Evolutionary conservation across 208 protist genomes (phyloP), one percentile per base, ranked within the genome.

Genomic region (Leishmania tarentolae): DNA sequence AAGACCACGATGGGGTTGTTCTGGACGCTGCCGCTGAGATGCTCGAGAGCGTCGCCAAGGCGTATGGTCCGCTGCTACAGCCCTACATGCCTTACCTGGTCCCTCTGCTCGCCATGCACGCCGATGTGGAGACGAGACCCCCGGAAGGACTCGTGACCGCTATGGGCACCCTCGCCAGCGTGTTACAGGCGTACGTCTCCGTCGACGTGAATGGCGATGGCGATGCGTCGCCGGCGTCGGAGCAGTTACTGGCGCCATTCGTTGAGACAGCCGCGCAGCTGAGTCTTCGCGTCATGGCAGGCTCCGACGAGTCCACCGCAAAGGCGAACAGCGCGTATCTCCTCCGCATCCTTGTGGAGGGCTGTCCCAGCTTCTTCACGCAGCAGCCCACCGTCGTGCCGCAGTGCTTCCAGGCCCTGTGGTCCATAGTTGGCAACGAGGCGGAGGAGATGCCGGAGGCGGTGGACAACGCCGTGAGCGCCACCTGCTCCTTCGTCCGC

Each of bases 391-490:
- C 76, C 19, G 44, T 81, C 21, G 80, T 89, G 24, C 82, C 78
- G 81, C 78, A 89, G 75, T 84, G 78, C 59, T 70, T 89, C 2
- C 84, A 87, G 71, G 83, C 71, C 24, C 81, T 91, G 31, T 89
- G 85, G 85, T 85, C 81, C 13, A 82, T 91, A 9, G 80, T 86
- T 0, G 82, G 79, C 42, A 82, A 76, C 40, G 85, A 81, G 44
- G 81, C 72, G n/a, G 85, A 92, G 37, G 93, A 97, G 83, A 89
- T 92, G 8, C 89, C 91, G 2, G 87, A 91, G 59, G 91, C 94
- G 17, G 90, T 94, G 1, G 94, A 97, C 87, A 97, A 97, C 86
- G 94, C 93, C 28, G 86, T 95, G 42, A 93, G 91, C 63, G 94
- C 94, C n/a, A 90, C 87, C 35, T 97, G 93, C 86, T 88, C 86